Evolutionary conservation across 1,284 basidiomycete genomes (phyloP).

Genomic region (Neotropicomus parvogracilis): DNA sequence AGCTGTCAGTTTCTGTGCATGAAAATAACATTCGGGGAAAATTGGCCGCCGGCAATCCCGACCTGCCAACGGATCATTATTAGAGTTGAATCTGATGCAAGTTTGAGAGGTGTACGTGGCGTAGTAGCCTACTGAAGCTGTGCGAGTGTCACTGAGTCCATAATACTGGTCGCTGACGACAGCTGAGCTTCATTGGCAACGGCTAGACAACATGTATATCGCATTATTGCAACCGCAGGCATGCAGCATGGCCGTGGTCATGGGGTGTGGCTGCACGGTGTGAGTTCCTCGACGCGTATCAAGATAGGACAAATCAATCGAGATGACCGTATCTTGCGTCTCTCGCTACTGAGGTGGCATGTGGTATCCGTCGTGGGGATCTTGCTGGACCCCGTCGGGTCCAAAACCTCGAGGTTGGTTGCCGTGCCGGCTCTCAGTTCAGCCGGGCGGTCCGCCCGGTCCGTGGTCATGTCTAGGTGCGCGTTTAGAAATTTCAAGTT

Average conservation of each 20-base stretch:
- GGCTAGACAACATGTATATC: too few species aligned
- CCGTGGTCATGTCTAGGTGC: too few species aligned
- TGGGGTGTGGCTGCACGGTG: background rate
- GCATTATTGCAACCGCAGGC: too few species aligned
- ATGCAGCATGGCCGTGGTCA: background rate
- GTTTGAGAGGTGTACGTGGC: background rate
- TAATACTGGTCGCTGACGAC: too few species aligned
- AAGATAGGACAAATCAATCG: background rate
- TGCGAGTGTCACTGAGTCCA: too few species aligned
- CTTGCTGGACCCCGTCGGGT: background rate
- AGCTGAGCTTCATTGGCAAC: too few species aligned
- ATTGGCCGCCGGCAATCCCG: background rate
- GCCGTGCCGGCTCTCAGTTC: too few species aligned
- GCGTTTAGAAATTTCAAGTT: too few species aligned
- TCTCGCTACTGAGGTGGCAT: background rate
- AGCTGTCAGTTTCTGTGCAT: background rate
- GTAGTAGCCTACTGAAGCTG: too few species aligned
- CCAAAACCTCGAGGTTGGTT: background rate
- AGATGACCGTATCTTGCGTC: background rate
- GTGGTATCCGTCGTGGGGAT: background rate
- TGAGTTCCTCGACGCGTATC: background rate
- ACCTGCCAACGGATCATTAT: background rate
- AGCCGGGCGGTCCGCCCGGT: too few species aligned
- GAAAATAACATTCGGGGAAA: constrained; percentile 6
- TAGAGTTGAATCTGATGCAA: background rate